A percentile compares a stretch with the other conserved stretches of the same genome.
These are phyloP conservation scores for Rutstroemia sp. DNA, from an alignment of 2,329 filamentous ascomycete genomes.

Conservation along the genomic window DNA sequence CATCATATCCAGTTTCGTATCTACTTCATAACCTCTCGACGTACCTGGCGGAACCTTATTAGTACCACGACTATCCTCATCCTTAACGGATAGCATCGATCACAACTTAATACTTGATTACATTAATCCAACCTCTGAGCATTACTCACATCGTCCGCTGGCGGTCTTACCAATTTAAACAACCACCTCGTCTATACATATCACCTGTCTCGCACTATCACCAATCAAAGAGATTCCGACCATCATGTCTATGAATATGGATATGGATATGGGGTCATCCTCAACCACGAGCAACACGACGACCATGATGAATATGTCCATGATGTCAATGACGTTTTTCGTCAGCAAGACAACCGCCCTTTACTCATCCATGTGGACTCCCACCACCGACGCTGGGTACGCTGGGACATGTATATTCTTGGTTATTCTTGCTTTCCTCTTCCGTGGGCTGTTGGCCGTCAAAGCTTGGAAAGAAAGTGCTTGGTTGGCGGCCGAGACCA, in stretches of 20 bases:
- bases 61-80: not conserved
- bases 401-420: constrained; percentile 90
- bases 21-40: constrained; percentile 18
- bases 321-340: constrained; percentile 58
- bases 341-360: constrained; percentile 54
- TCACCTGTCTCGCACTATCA: not conserved
- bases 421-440: constrained; percentile 63
- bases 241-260: constrained; percentile 12
- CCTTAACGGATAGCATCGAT: not conserved
- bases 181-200: not conserved
- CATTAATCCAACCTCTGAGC: not conserved
- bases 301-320: constrained; percentile 37
- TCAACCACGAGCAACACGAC: constrained; percentile 31
- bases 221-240: not conserved
- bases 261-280: constrained; percentile 10
- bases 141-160: not conserved
- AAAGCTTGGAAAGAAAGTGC: constrained; percentile 55
- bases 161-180: constrained; percentile 9
- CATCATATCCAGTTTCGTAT: constrained; percentile 7
- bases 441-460: constrained; percentile 64
- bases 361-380: constrained; percentile 67
- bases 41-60: constrained; percentile 1
- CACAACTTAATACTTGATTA: not conserved
- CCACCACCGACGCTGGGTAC: constrained; percentile 61
- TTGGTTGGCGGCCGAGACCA: constrained; percentile 65